Evolutionary conservation across 495 filamentous ascomycete genomes (phyloP), one percentile per base, ranked within the genome.

Genomic region (Penicillium turbatum): DNA sequence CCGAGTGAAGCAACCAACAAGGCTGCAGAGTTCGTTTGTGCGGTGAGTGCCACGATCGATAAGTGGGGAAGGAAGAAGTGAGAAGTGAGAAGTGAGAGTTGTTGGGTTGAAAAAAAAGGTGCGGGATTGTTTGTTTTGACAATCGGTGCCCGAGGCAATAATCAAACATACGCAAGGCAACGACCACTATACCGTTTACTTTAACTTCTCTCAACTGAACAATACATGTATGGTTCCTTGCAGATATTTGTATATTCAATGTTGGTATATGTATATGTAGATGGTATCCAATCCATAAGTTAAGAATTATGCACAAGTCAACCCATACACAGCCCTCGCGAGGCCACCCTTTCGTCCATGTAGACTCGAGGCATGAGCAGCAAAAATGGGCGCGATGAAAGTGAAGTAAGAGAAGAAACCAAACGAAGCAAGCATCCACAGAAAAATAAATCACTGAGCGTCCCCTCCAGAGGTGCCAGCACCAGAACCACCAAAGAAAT

Each of bases 401-500:
- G 16, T n/a, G 34, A 43, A 38, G 16, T 15, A 51, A 31, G 46
- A 48, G 15, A 43, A 29, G 21, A 31, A n/a, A 16, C 19, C 27
- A 27, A 43, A 56, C 50, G 32, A 56, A 40, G n/a, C 24, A 46
- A 49, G 10, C 16, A 52, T n/a, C 15, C 19, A 30, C 19, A 30
- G 44, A 43, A 5, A 43, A 38, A 54, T 27, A 15, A 39, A 50
- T 34, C 3, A 54, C 31, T 55, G 67, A 31, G 48, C 50, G 61
- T 64, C 59, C 17, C 61, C 61, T 46, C 68, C 66, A 41, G 64
- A 42, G 37, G 67, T 58, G 31, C 68, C 71, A 34, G 59, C 51
- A 21, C 72, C 72, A 32, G 65, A 65, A 21, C 73, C 72, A 16
- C 91, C 91, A 73, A 96, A 96, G 74, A 92, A 96, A 66, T 92